Evolutionary conservation across 2,329 filamentous ascomycete genomes (phyloP).

Genomic region (Cordyceps tenuipes): DNA sequence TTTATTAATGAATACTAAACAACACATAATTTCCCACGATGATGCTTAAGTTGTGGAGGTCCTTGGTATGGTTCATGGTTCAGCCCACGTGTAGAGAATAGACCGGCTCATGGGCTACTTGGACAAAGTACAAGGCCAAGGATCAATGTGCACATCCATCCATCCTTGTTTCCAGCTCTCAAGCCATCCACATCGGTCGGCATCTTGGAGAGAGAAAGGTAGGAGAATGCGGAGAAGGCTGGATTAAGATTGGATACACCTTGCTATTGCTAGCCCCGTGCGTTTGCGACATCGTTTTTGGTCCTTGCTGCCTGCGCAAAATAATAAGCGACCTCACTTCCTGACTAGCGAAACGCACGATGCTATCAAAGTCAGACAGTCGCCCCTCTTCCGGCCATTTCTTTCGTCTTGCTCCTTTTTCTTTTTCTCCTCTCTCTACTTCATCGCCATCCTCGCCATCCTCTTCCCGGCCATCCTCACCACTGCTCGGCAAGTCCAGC

Average conservation of each 20-base stretch:
- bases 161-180: no score
- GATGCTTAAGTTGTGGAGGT: not conserved
- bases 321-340: not conserved
- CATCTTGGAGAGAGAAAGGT: not conserved
- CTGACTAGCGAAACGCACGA: not conserved
- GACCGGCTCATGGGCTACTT: not conserved
- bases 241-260: not conserved
- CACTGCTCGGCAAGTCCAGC: not conserved
- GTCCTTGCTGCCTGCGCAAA: not conserved
- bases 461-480: constrained; percentile 19
- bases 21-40: not conserved
- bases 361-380: not conserved
- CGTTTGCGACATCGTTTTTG: not conserved
- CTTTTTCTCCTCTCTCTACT: constrained; percentile 13
- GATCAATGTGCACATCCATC: no score
- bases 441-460: constrained; percentile 18
- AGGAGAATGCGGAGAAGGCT: no score
- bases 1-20: no score
- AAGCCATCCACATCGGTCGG: not conserved
- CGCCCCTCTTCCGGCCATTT: constrained; percentile 5
- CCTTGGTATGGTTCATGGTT: not conserved
- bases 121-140: not conserved
- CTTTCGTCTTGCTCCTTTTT: constrained; percentile 15
- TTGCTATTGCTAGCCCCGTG: not conserved
- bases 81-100: not conserved